Evolutionary conservation across 2,329 filamentous ascomycete species (phyloP), one percentile per base, ranked within the genome.

Genomic region (Microdochium paspali): DNA sequence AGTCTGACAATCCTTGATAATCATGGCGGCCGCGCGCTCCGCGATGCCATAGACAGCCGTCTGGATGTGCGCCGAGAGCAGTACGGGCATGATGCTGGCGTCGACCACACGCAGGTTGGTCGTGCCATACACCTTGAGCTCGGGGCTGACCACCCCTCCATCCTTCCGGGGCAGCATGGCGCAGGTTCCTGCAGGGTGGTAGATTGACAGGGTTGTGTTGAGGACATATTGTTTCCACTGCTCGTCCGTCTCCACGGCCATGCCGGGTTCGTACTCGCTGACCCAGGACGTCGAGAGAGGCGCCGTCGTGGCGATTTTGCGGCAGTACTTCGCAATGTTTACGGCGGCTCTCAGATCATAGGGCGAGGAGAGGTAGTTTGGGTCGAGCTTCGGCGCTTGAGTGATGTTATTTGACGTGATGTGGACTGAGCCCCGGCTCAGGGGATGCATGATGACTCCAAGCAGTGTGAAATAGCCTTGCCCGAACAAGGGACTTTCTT

Each of bases 21-120:
- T 49, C 12, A 49, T 46, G 28, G 39, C 23, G 51, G 60, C 47
- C 20, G 47, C 58, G 56, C 71, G 76, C 58, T 77, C 74, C n/a
- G 62, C 73, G 50, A 74, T 60, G 62, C 71, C 73, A 53, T 77
- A 77, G 2, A 75, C 71, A 3, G 65, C 67, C 54, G 71, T 72
- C 50, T 75, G 72, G 23, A 73, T 73, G 7, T 72, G 65, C 12
- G 52, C 69, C 65, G 57, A 72, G 60, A 44, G 69, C 60, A 61
- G 67, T 64, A 71, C 64, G 2, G 71, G 70, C 48, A 74, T 66
- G 15, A 73, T 58, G 12, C 66, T 70, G 1, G 72, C 72, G 57
- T 76, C 72, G 4, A 69, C 67, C 3, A 75, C 65, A 7, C 71
- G 63, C 7, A 75, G 60, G 18, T 64, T 63, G 50, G 66, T 64